phyloP scores from a whole-genome alignment of 768 basidiomycete genomes.

The Suillus fuscotomentosus region DNA sequence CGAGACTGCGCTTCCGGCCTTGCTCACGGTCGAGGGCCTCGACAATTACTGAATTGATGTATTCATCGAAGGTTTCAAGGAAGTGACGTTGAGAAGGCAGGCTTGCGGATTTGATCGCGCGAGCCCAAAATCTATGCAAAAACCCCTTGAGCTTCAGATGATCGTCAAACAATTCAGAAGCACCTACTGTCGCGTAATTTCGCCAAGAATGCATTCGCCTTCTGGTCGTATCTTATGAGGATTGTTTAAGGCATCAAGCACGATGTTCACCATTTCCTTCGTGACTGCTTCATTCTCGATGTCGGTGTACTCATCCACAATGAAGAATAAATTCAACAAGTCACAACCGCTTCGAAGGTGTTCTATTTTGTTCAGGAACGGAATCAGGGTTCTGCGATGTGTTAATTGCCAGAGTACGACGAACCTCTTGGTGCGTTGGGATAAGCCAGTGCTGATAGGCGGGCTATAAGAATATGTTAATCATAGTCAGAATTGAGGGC shows the following conservation, averaged over 20 bases:
- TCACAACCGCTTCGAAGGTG: slow-evolving; percentile 27
- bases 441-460: too few species aligned
- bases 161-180: slow-evolving; percentile 24
- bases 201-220: slow-evolving; percentile 10
- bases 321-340: too few species aligned
- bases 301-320: slow-evolving; percentile 17
- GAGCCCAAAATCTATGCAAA: slow-evolving; percentile 10
- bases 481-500: too few species aligned
- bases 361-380: too few species aligned
- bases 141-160: neutral
- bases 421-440: too few species aligned
- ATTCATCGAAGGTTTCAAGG: neutral
- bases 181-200: slow-evolving; percentile 9
- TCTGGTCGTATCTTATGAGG: neutral
- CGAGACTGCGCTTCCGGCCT: slow-evolving; percentile 21
- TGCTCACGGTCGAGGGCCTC: slow-evolving; percentile 9
- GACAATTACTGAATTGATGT: neutral
- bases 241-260: too few species aligned
- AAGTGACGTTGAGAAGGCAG: neutral
- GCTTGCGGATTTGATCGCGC: neutral
- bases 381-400: too few species aligned
- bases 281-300: too few species aligned
- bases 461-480: too few species aligned
- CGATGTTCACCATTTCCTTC: too few species aligned
- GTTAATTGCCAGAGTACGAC: too few species aligned